Evolutionary conservation across 1,139 yeast species (phyloP), one percentile per base, ranked within the genome.

Genomic region (Eremothecium sinecaudum): DNA sequence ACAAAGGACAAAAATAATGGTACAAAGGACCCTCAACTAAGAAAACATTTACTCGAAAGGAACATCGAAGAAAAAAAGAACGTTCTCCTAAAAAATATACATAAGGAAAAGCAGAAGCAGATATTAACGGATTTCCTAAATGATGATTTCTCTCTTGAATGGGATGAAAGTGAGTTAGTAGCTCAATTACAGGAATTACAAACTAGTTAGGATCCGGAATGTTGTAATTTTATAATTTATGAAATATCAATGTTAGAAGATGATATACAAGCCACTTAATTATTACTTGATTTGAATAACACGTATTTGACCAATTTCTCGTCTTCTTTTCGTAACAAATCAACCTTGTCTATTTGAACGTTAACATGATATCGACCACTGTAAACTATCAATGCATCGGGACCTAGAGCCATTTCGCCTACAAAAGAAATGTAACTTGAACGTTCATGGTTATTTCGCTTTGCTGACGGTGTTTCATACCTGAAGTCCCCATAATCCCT

Each of bases 291-390:
- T 34, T 51, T 50, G 36, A 44, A 53, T 30, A 55, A 32, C 16
- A 53, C 44, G 37, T 53, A 53, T 22, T 53, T 44, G 3, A 53
- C 43, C 15, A 48, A 18, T 34, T 53, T 39, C 11, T 41, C 50
- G 25, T 47, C 37, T 31, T 53, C 58, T 24, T 40, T 41, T 20
- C 56, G 38, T 32, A 52, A 31, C 14, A 56, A 42, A 30, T 46
- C 50, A 10, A 56, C 46, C 35, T 49, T 49, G 18, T 48, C 46
- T 31, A 56, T 35, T 31, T 45, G 45, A 15, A 49, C 50, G 35
- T 51, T 54, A 12, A 53, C 48, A 32, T 54, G 58, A 33, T 44
- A 54, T 24, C 48, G 47, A 6, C 59, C 60, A 31, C 45, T 47
- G 40, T 45, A 56, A 10, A 49, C 44, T 15, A 55, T 38, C 22